phyloP scores from a whole-genome alignment of 371 early-diverging fungal genomes.

The Quaeritorhiza haematococci region DNA sequence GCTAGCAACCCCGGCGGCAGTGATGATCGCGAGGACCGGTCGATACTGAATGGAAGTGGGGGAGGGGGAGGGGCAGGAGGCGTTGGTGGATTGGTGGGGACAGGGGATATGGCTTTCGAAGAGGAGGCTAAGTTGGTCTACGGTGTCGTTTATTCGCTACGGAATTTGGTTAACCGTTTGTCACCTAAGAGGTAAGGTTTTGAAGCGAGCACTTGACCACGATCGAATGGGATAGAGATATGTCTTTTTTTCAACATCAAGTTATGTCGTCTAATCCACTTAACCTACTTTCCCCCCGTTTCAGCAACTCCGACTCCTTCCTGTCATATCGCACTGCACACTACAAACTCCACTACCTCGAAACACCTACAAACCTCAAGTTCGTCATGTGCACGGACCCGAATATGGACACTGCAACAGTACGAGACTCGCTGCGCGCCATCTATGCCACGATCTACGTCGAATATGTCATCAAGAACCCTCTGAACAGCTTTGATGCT shows the following conservation, averaged over 20 bases:
- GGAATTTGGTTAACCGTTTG: slow-evolving; percentile 82
- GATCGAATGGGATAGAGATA: slow-evolving; percentile 23
- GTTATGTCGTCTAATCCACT: too few species aligned
- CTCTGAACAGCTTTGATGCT: slow-evolving; percentile 36
- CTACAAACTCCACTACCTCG: slow-evolving; percentile 87
- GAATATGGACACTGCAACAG: slow-evolving; percentile 41
- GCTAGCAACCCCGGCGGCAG: slow-evolving; percentile 19
- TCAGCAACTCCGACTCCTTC: too few species aligned
- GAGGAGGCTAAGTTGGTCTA: slow-evolving; percentile 92
- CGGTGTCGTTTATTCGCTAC: slow-evolving; percentile 81
- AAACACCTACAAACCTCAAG: slow-evolving; percentile 79
- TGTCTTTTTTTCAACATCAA: neutral
- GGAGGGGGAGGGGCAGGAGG: neutral
- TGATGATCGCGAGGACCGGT: neutral
- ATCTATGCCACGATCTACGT: slow-evolving; percentile 86
- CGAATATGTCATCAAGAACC: slow-evolving; percentile 78
- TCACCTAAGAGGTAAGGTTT: too few species aligned
- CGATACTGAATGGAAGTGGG: neutral
- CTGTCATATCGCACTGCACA: slow-evolving; percentile 73
- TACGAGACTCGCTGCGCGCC: slow-evolving; percentile 66
- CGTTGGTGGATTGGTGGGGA: too few species aligned
- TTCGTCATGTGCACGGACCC: slow-evolving; percentile 84
- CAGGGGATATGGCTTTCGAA: slow-evolving; percentile 41
- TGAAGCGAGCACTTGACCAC: too few species aligned
- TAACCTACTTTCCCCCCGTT: too few species aligned